Evolutionary conservation across 805 yeast genomes (phyloP), one percentile per base, ranked within the genome.

Genomic region (Candida sanyiensis): DNA sequence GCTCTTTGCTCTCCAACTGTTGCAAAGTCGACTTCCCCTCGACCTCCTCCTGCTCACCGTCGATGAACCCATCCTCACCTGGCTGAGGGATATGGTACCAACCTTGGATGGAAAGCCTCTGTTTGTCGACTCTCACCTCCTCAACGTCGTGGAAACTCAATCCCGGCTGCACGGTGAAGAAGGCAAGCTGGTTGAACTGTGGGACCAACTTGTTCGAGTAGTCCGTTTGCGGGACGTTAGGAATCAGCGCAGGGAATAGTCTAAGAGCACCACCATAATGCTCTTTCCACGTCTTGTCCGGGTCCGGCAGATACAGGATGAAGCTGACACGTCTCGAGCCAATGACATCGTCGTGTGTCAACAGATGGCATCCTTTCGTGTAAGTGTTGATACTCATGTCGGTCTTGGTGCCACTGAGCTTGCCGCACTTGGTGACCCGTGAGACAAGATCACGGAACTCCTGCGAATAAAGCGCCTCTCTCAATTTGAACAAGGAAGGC

Each of bases 51-150:
- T 86, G 88, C 56, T 87, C 96, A 6, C 94, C 95, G 26, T 75
- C 77, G 15, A 78, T 72, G 54, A 61, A 90, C 0, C 97, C 97
- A 24, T 74, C 78, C 61, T 93, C 99, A 8, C 95, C 97, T 9
- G 65, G 66, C 58, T 93, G 97, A 4, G 99, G 99, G 37, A 89
- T 85, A 60, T 93, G 99, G 57, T 90, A 94, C 99, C 99, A 94
- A 1, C 99, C 99, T 54, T 93, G 96, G 44, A 93, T 86, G 1
- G 96, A 85, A 25, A 93, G 66, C 54, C 99, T 72, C 46, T 88
- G 95, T 56, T 82, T 85, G 55, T 89, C 95, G 2, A 80, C 95
- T 44, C 81, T 73, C 1, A 94, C 98, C 59, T 93, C 98, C 63
- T 94, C 97, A 10, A 93, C 99, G 52, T 94, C 98, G 59, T 93